Base-by-base conservation (phyloP, 495 filamentous ascomycete species). In the Trypethelium eluteriae region DNA sequence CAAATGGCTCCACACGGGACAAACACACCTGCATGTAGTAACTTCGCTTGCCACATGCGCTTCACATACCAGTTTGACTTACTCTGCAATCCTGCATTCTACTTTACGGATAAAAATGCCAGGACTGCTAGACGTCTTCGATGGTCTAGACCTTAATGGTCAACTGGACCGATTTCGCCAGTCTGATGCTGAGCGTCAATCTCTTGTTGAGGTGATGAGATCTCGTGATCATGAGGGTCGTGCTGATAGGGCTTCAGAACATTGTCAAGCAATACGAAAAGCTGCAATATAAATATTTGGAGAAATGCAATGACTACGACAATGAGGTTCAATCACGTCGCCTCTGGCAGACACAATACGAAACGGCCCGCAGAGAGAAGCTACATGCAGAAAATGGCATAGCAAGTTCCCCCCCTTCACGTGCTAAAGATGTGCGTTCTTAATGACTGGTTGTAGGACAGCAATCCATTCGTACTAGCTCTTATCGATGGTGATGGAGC, bases 401-500 rank as follows among this genome's bases (percentile, higher is more conserved):
- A 16, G 49, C 18, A 18, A 5, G 49, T 53, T 5, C 5, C n/a
- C 12, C 16, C 5, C 49, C n/a, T 5, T 25, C 18, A n/a, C 5
- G 12, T 5, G 18, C 49, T 14, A 53, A 25, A 25, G 25, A 25
- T 25, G 25, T 25, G 25, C 25, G 25, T 25, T 25, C 25, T 25
- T 25, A 25, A 25, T 25, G 34, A 66, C 49, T n/a, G 12, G 7
- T 39, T 35, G 39, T 25, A 75, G 73, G 73, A 76, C 5, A 69
- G 62, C 39, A 76, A 74, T 57, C 64, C 73, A 2, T 79, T 79
- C 64, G 76, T 73, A 34, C 64, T 76, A 62, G 72, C 66, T 2
- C 71, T 79, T 38, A 74, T 79, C 39, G 76, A 79, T 67, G 76
- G 76, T 16, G 76, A 79, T 73, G 76, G 76, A 25, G 72, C 71